Evolutionary conservation across 2,329 filamentous ascomycete species (phyloP), one percentile per base, ranked within the genome.

Genomic region (Botrytis squamosa): DNA sequence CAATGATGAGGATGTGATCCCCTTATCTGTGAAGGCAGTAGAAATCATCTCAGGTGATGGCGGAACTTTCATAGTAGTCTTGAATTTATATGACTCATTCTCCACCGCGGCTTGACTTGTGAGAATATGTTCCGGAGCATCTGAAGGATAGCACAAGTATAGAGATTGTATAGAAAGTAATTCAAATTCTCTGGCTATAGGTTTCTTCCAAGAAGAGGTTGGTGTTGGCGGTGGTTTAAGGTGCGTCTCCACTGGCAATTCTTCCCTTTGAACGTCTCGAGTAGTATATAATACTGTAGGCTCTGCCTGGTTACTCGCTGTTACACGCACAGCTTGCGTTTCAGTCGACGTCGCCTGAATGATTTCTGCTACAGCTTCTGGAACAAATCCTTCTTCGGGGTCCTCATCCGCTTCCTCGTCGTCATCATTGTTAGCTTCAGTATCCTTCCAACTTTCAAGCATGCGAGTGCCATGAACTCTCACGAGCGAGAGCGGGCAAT

Each of bases 391-490:
- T 36, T 79, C 77, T 42, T 72, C 74, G 49, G 65, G 74, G 40
- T 76, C 71, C 33, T 74, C 73, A 44, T 78, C 75, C 52, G 55
- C 75, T 33, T 80, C 78, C 18, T 81, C 84, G 22, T 84, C 83
- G 46, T 88, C 88, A 25, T 92, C 89, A n/a, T 91, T 88, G 72
- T 88, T 88, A 25, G 87, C 85, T 76, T 97, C 93, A 73, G 93
- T 91, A 72, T 97, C 93, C 80, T 95, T 94, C 73, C 80, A 95
- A 95, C 81, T 99, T 94, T 79, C 98, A 90, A 99, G 92, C 85
- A 97, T 96, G 0, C 95, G 92, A 33, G 90, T 97, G 10, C 96
- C 96, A 82, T 99, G 96, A 8, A 99, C 92, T 72, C 96, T 90
- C 71, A 99, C 85, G 29, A 99, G 84, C 75, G 95, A 98, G 25